Evolutionary conservation across 495 filamentous ascomycete species (phyloP), one percentile per base, ranked within the genome.

Genomic region (Bryoglossum gracile): DNA sequence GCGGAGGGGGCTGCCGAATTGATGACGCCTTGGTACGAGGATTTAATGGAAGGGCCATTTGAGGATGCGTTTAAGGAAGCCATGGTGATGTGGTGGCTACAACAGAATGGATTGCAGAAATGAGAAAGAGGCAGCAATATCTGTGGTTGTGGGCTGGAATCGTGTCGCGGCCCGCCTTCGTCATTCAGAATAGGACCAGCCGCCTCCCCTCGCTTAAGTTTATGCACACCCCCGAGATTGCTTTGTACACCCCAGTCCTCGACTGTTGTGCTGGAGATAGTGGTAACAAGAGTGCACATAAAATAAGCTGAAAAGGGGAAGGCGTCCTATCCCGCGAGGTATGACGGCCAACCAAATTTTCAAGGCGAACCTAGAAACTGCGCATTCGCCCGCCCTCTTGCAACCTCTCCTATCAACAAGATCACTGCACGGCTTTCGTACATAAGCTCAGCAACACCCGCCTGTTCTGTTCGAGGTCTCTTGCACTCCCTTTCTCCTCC

Each of bases 31-130:
- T 91, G 81, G 67, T 99, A 99, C 68, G 89, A 94, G 65, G 83
- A 86, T 45, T 81, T 85, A 65, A 96, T 95, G 26, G 89, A 91
- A 28, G 89, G 81, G 17, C 94, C 89, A 67, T 97, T 89, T 66
- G 76, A 76, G 46, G 90, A 95, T 49, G 87, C 72, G 63, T 99
- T 96, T 54, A 99, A 80, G 40, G 89, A 83, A 25, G 92, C 85
- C 92, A 99, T 99, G 43, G 41, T 56, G 38, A 34, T 26, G 19
- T 28, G n/a, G 41, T 39, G 51, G 33, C 3, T 48, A 36, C 13
- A 36, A 19, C n/a, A n/a, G n/a, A n/a, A n/a, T n/a, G n/a, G n/a
- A n/a, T n/a, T n/a, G n/a, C n/a, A 48, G 25, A 14, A 34, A 42
- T 36, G 46, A 53, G 45, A 13, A 24, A 33, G 35, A 28, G 41